Conservation (phyloP, 768 basidiomycete genomes). For the Leccinum olivaceopallidum region DNA sequence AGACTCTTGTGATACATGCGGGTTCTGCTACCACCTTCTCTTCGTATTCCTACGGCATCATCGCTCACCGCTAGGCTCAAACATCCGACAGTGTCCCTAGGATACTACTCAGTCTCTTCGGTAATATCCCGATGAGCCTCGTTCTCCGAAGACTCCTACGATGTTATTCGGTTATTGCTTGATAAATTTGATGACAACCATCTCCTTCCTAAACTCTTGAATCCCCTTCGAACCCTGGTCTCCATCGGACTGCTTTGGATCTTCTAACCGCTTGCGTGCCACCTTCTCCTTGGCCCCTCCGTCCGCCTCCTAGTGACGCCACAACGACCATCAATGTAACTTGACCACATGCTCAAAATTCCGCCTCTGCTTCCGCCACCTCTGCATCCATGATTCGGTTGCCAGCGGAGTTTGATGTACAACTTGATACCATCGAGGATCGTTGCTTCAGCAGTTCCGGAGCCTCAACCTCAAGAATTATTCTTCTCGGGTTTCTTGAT, state of each 20-base stretch:
- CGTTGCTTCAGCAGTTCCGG: no score
- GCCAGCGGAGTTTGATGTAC: neutral
- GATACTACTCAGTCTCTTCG: no score
- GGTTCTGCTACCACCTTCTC: no score
- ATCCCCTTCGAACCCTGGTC: neutral
- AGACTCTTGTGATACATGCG: neutral
- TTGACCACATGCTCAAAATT: neutral
- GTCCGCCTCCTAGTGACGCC: neutral
- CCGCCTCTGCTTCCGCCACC: neutral
- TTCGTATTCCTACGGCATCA: no score
- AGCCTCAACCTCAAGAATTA: no score
- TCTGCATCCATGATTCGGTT: neutral
- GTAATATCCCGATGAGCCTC: no score
- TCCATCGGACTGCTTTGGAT: neutral
- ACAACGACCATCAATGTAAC: neutral
- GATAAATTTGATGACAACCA: neutral
- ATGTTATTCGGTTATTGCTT: neutral
- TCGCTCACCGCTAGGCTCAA: no score
- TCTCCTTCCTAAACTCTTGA: neutral
- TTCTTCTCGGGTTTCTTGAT: no score
- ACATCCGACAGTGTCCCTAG: no score
- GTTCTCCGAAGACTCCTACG: neutral
- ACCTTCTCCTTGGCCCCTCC: neutral
- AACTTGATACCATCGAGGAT: neutral
- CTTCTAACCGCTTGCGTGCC: neutral